Conservation (phyloP, 2,329 filamentous ascomycete genomes). For the Rasamsonia emersonii region DNA sequence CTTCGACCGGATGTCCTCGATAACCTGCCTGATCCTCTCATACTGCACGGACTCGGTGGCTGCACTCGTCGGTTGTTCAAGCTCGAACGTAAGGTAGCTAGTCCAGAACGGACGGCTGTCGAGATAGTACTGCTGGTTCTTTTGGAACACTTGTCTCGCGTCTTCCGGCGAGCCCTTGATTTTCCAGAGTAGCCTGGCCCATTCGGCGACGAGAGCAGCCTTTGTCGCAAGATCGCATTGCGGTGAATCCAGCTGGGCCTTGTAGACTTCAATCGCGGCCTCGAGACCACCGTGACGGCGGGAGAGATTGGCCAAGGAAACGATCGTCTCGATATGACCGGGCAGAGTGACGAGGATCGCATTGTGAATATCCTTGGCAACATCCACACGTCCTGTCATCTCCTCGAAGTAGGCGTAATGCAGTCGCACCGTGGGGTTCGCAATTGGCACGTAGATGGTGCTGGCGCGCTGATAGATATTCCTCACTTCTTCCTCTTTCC, state of each 20-base stretch:
- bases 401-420: constrained; percentile 96
- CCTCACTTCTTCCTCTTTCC: constrained; percentile 80
- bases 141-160: constrained; percentile 72
- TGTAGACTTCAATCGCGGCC: constrained; percentile 74
- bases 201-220: constrained; percentile 78
- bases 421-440: constrained; percentile 71
- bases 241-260: constrained; percentile 66
- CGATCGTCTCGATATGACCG: constrained; percentile 76
- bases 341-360: constrained; percentile 69
- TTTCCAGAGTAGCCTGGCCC: constrained; percentile 81
- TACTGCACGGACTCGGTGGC: constrained; percentile 58
- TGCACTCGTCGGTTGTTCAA: constrained; percentile 65
- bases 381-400: constrained; percentile 63
- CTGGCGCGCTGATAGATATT: constrained; percentile 86
- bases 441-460: constrained; percentile 77
- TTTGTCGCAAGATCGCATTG: constrained; percentile 70
- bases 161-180: constrained; percentile 71
- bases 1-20: constrained; percentile 64
- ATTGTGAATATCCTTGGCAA: constrained; percentile 76
- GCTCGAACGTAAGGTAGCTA: constrained; percentile 80
- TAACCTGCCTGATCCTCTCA: constrained; percentile 69
- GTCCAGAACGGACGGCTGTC: constrained; percentile 86
- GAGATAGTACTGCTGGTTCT: constrained; percentile 73
- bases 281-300: constrained; percentile 77
- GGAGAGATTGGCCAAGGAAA: constrained; percentile 78